Percentiles rank a stretch among this genome's conserved stretches.
Evolutionary conservation across 2,329 filamentous ascomycete species (phyloP).

Genomic region (Ceratocystis albifundus): DNA sequence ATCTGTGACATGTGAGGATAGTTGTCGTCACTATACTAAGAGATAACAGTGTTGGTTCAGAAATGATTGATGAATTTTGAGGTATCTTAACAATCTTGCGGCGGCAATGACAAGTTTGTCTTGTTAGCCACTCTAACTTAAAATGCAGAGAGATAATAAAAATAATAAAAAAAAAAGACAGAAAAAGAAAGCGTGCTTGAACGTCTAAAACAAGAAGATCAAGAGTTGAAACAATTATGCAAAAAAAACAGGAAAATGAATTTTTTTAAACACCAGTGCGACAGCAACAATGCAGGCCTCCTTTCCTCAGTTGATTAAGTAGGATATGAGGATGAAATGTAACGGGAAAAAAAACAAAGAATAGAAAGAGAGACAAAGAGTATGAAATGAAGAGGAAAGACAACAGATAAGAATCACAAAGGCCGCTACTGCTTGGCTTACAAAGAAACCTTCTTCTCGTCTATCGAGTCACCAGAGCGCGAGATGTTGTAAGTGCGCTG

Average conservation of each 20-base stretch:
- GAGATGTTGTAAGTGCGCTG: conserved; percentile 14
- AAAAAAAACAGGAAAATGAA: not conserved
- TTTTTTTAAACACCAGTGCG: not conserved
- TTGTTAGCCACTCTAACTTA: not conserved
- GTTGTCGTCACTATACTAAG: not conserved
- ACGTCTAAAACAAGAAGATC: not conserved
- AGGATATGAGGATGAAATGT: not conserved
- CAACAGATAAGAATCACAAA: not conserved
- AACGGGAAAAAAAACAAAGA: not conserved
- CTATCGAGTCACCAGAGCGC: conserved; percentile 14
- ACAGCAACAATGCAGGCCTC: not conserved
- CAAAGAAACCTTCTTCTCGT: conserved; percentile 16
- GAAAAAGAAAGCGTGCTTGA: not conserved
- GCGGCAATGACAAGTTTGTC: not conserved
- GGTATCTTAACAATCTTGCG: not conserved
- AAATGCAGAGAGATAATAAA: not conserved
- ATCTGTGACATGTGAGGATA: not conserved
- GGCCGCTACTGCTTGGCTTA: not conserved
- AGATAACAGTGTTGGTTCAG: not conserved
- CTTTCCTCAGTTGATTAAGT: not conserved
- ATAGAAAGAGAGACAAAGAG: too few species aligned
- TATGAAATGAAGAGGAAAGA: not conserved
- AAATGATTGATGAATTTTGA: conserved; percentile 2
- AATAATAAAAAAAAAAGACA: not conserved
- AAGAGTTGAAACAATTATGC: not conserved